These are phyloP conservation scores for Mikania micrantha DNA, from an alignment of 129 eudicot genomes.

Conservation along the genomic window DNA sequence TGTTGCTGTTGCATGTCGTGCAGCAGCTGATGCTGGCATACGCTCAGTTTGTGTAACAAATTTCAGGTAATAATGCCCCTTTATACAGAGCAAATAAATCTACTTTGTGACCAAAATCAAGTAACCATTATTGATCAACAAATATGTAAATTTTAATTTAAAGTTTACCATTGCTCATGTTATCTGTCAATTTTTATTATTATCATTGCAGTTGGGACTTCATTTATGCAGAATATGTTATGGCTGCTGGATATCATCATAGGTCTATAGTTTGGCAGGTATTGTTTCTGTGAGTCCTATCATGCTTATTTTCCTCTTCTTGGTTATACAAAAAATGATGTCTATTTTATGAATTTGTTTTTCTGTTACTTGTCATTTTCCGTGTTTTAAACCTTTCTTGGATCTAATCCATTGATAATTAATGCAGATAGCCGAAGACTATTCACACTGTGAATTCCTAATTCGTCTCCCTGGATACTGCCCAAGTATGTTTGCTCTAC, in stretches of 20 bases:
- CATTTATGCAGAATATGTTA: slow-evolving; percentile 92
- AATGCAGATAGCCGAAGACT: slow-evolving; percentile 94
- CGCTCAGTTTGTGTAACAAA: slow-evolving; percentile 93
- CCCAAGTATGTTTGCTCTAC: slow-evolving; percentile 62
- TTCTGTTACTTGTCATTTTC: not conserved
- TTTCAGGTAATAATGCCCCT: slow-evolving; percentile 55
- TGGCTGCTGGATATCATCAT: slow-evolving; percentile 96
- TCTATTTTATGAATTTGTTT: not conserved
- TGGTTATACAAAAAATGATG: not conserved
- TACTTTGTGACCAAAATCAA: not conserved
- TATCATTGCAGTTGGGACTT: slow-evolving; percentile 82
- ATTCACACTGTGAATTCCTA: slow-evolving; percentile 90
- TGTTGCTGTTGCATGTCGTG: slow-evolving; percentile 97
- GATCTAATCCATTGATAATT: not conserved
- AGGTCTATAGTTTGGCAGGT: slow-evolving; percentile 99
- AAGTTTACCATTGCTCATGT: not conserved
- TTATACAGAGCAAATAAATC: not conserved
- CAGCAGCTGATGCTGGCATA: slow-evolving; percentile 99
- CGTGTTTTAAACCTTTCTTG: not conserved
- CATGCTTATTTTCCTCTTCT: not conserved
- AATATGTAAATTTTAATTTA: not conserved
- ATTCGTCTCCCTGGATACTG: slow-evolving; percentile 98
- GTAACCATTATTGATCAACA: not conserved
- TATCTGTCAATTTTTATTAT: not conserved
- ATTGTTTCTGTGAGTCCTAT: slow-evolving; percentile 5